Conservation (phyloP, 495 filamentous ascomycete species). For the Thozetella sp. region DNA sequence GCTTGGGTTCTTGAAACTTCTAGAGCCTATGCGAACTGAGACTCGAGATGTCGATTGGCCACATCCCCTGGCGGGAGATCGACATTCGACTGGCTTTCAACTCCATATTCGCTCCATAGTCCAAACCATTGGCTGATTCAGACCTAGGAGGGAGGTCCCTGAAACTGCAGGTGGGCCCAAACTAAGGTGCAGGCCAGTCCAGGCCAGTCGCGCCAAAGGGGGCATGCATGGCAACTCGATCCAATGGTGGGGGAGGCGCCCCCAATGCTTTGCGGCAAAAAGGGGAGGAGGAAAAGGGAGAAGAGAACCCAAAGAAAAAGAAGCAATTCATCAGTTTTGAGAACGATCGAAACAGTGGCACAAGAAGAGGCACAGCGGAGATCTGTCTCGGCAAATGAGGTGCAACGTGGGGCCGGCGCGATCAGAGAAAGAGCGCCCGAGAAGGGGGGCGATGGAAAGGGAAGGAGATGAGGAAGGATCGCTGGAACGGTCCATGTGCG, state of each 20-base stretch:
- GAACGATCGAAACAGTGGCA: too few relatives aligned
- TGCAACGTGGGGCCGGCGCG: neutral
- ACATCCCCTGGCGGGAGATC: slow-evolving; percentile 2
- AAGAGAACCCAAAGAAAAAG: too few relatives aligned
- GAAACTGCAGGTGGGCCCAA: neutral
- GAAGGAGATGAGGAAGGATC: neutral
- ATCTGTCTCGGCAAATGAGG: neutral
- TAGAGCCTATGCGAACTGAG: neutral
- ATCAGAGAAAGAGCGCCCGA: neutral
- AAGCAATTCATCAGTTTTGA: too few relatives aligned
- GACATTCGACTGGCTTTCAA: neutral
- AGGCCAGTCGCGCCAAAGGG: too few relatives aligned
- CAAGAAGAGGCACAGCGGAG: too few relatives aligned
- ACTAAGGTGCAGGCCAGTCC: too few relatives aligned
- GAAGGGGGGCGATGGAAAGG: neutral
- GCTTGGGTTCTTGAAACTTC: neutral
- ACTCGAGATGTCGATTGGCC: neutral
- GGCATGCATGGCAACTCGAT: too few relatives aligned
- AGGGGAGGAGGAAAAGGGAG: neutral
- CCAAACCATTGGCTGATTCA: neutral
- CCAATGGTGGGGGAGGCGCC: too few relatives aligned
- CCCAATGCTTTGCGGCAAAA: too few relatives aligned
- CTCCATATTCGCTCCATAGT: neutral
- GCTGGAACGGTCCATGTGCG: neutral
- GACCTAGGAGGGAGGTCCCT: neutral